These are phyloP conservation scores for Dactylonectria estremocensis DNA, from an alignment of 2,329 filamentous ascomycete species.

Conservation along the genomic window DNA sequence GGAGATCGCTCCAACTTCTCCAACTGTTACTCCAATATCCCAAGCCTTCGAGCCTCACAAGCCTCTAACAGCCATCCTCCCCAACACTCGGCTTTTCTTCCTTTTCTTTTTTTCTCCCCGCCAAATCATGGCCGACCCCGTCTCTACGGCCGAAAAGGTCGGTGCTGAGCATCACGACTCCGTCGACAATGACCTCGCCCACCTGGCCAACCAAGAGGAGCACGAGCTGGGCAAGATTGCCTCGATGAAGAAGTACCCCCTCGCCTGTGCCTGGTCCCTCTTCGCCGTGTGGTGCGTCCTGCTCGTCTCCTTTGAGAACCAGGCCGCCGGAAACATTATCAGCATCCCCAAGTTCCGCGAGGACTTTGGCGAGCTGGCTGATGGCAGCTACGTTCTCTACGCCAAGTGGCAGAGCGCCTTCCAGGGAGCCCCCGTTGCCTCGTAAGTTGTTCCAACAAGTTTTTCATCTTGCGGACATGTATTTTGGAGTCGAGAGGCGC, in stretches of 20 bases:
- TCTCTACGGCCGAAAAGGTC: slow-evolving; percentile 33
- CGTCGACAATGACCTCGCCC: slow-evolving; percentile 36
- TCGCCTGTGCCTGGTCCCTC: slow-evolving; percentile 53
- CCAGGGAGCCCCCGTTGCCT: slow-evolving; percentile 58
- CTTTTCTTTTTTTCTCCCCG: not conserved
- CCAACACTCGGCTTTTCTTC: not conserved
- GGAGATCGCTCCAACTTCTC: slow-evolving; percentile 15
- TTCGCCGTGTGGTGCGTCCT: slow-evolving; percentile 58
- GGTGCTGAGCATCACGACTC: slow-evolving; percentile 34
- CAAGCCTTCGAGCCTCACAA: not conserved
- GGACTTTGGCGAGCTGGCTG: slow-evolving; percentile 58
- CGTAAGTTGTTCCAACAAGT: slow-evolving; percentile 39
- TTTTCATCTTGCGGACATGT: not conserved
- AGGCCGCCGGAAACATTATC: slow-evolving; percentile 58
- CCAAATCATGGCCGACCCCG: slow-evolving; percentile 20
- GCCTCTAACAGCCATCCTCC: too few species aligned
- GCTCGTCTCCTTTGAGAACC: slow-evolving; percentile 59
- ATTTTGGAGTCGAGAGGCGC: not conserved
- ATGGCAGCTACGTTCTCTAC: slow-evolving; percentile 56
- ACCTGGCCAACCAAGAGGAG: slow-evolving; percentile 48
- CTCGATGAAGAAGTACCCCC: slow-evolving; percentile 47
- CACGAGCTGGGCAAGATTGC: slow-evolving; percentile 42
- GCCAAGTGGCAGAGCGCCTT: slow-evolving; percentile 63
- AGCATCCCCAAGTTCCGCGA: slow-evolving; percentile 62
- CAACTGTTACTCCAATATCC: slow-evolving; percentile 17